A percentile compares a stretch with the other conserved stretches of the same genome.
These are phyloP conservation scores for Hypoxylon crocopeplum DNA, from an alignment of 495 filamentous ascomycete species.

Conservation along the genomic window DNA sequence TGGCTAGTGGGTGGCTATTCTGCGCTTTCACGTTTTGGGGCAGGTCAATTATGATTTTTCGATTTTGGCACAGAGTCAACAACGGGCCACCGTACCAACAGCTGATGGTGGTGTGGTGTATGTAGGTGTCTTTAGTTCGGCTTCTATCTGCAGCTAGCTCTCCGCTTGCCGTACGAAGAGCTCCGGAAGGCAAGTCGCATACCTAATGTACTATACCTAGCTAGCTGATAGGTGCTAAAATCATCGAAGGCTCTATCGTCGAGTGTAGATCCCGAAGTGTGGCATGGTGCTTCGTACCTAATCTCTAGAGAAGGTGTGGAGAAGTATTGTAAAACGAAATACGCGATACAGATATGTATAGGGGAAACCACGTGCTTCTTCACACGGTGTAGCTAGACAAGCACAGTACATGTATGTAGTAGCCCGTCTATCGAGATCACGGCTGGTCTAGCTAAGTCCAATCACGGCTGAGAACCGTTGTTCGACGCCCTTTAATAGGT, in stretches of 20 bases:
- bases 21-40: too few relatives aligned
- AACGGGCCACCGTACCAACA: too few relatives aligned
- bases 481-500: too few relatives aligned
- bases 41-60: too few relatives aligned
- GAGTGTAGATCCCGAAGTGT: slow-evolving; percentile 20
- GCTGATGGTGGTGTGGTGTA: slow-evolving; percentile 20
- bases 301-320: slow-evolving; percentile 36
- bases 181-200: slow-evolving; percentile 23
- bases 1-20: too few relatives aligned
- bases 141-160: background rate
- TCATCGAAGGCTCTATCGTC: slow-evolving; percentile 7
- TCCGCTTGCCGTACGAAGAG: slow-evolving; percentile 21
- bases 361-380: background rate
- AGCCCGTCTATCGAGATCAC: too few relatives aligned
- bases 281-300: slow-evolving; percentile 14
- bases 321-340: slow-evolving; percentile 15
- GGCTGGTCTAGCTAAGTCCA: too few relatives aligned
- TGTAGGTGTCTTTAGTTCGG: slow-evolving; percentile 6
- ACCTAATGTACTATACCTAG: background rate
- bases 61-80: too few relatives aligned
- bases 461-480: too few relatives aligned
- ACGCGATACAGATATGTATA: slow-evolving; percentile 9
- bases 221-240: slow-evolving; percentile 12
- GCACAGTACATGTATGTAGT: too few relatives aligned
- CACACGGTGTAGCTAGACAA: too few relatives aligned